Conservation (phyloP, 768 basidiomycete species). For the Lactifluus subvellereus region DNA sequence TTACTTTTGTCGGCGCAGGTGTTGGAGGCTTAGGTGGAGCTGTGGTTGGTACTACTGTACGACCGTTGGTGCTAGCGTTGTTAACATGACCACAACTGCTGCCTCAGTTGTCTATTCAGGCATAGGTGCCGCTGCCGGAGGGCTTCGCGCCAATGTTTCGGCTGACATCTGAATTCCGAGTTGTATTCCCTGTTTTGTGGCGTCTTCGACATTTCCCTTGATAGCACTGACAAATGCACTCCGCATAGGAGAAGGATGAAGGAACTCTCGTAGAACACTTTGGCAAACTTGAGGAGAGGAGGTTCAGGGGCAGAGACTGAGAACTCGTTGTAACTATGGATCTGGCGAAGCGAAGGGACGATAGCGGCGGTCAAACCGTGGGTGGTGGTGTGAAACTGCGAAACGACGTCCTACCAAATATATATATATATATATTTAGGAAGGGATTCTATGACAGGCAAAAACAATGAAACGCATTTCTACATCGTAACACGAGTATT, state of each 20-base stretch:
- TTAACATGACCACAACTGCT: no score
- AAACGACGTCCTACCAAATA: constrained; percentile 58
- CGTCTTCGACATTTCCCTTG: constrained; percentile 96
- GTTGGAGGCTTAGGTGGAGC: not conserved
- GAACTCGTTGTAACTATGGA: constrained; percentile 92
- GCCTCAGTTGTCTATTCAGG: no score
- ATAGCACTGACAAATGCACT: constrained; percentile 85
- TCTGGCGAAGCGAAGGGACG: constrained; percentile 56
- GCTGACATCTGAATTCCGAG: no score
- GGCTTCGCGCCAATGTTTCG: no score
- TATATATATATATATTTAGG: constrained; percentile 1
- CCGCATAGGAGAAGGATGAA: constrained; percentile 86
- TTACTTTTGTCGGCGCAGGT: not conserved
- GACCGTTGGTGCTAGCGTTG: no score
- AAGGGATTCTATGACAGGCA: not conserved
- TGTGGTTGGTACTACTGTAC: no score
- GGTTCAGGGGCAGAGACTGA: constrained; percentile 79
- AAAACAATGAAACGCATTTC: constrained; percentile 11
- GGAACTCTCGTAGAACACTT: constrained; percentile 94
- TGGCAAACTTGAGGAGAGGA: constrained; percentile 78
- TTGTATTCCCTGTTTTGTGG: constrained; percentile 32
- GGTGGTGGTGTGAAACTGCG: constrained; percentile 55
- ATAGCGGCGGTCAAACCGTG: constrained; percentile 58
- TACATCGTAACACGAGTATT: not conserved
- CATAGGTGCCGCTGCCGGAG: not conserved